Conservation (phyloP, 2,329 filamentous ascomycete species). For the Fusarium dimerum region DNA sequence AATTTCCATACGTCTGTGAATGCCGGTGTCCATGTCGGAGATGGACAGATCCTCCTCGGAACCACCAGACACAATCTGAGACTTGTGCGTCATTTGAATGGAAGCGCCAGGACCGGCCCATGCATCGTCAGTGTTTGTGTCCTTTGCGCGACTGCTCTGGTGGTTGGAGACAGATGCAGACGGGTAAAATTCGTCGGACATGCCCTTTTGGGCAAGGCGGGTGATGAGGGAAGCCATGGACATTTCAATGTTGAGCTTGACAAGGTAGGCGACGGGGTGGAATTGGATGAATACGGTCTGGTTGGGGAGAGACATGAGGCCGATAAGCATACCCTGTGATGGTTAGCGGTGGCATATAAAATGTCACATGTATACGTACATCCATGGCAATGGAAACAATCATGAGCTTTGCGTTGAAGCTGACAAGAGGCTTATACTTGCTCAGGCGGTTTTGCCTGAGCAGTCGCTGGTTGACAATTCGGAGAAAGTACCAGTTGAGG, state of each 20-base stretch:
- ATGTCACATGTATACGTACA: constrained; percentile 23
- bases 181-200: constrained; percentile 21
- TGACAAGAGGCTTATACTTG: constrained; percentile 51
- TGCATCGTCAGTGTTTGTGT: not conserved
- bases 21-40: constrained; percentile 9
- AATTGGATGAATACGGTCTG: constrained; percentile 48
- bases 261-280: constrained; percentile 52
- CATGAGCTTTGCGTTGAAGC: constrained; percentile 53
- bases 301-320: constrained; percentile 36
- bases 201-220: constrained; percentile 30
- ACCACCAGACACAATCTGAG: constrained; percentile 21
- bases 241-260: constrained; percentile 57
- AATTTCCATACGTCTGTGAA: constrained; percentile 23
- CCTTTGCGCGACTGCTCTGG: not conserved
- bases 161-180: constrained; percentile 21
- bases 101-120: constrained; percentile 14
- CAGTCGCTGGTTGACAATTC: constrained; percentile 46
- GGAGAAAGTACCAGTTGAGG: constrained; percentile 56
- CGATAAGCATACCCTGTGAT: constrained; percentile 28
- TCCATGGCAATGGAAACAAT: constrained; percentile 52
- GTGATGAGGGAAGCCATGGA: constrained; percentile 55
- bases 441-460: constrained; percentile 47
- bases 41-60: constrained; percentile 16
- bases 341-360: not conserved
- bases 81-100: constrained; percentile 19